Conservation (phyloP, 2,329 filamentous ascomycete species). For the Xylariaceae sp. region DNA sequence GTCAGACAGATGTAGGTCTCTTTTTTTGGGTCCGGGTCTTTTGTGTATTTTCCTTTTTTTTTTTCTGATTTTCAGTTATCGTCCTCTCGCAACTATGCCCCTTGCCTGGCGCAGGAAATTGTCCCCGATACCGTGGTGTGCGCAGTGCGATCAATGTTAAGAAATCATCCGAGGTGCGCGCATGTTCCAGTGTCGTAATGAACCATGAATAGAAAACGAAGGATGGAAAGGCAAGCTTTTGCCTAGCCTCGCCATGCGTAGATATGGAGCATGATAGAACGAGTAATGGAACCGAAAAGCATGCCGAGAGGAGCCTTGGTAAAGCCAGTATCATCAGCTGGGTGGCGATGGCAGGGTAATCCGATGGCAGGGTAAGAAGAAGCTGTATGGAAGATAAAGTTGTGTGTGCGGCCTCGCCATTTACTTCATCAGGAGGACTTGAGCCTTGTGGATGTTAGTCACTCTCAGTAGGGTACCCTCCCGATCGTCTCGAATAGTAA, state of each 20-base stretch:
- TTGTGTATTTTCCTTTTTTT: conserved; percentile 5
- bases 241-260: neutral
- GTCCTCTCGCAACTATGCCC: no score
- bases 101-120: no score
- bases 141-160: no score
- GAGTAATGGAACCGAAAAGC: neutral
- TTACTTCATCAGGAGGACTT: conserved; percentile 29
- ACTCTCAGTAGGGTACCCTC: conserved; percentile 14
- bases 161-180: no score
- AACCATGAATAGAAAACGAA: no score
- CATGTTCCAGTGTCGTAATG: no score
- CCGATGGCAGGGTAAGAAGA: neutral
- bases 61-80: neutral
- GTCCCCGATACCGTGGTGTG: no score
- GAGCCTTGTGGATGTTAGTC: conserved; percentile 22
- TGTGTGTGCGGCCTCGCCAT: neutral
- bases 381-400: neutral
- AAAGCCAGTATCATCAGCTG: neutral
- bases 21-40: conserved; percentile 9
- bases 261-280: no score
- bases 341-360: neutral
- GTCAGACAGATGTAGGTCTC: conserved; percentile 3
- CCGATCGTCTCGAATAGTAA: conserved; percentile 23
- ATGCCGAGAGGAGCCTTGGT: no score
- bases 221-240: neutral